Conservation (phyloP, 495 filamentous ascomycete genomes). For the Penicillium pancosmium region DNA sequence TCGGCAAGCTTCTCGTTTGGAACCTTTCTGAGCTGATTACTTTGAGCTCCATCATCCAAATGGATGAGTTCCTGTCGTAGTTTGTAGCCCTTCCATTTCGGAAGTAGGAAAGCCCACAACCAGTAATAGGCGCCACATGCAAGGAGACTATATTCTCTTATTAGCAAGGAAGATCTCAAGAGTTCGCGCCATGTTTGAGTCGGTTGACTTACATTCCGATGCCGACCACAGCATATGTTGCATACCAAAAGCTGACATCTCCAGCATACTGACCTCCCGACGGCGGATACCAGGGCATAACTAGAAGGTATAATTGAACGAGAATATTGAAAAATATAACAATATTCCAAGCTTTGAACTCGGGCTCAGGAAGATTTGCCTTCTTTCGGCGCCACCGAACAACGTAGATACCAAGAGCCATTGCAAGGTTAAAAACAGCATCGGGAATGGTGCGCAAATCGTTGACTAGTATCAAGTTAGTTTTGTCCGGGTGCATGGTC, state of each 20-base stretch:
- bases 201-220: slow-evolving; percentile 45
- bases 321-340: slow-evolving; percentile 50
- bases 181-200: not conserved
- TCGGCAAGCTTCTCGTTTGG: not conserved
- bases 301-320: slow-evolving; percentile 50
- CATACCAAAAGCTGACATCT: slow-evolving; percentile 60
- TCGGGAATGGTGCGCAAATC: slow-evolving; percentile 13
- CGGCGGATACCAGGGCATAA: slow-evolving; percentile 62
- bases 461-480: not conserved
- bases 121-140: not conserved
- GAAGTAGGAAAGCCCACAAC: not conserved
- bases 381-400: slow-evolving; percentile 48
- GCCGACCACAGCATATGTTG: slow-evolving; percentile 53
- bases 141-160: not conserved
- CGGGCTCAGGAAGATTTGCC: slow-evolving; percentile 28
- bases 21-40: not conserved
- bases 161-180: not conserved
- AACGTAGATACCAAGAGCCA: slow-evolving; percentile 50
- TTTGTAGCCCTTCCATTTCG: not conserved
- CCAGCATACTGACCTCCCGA: slow-evolving; percentile 49
- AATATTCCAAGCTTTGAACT: slow-evolving; percentile 52
- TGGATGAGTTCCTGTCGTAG: not conserved
- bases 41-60: not conserved
- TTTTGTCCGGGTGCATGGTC: not conserved
- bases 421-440: slow-evolving; percentile 46